Percentiles rank a stretch among this genome's conserved stretches.
phyloP scores from a whole-genome alignment of 176 grass and related monocot genomes.

The Miscanthus lutarioriparius region DNA sequence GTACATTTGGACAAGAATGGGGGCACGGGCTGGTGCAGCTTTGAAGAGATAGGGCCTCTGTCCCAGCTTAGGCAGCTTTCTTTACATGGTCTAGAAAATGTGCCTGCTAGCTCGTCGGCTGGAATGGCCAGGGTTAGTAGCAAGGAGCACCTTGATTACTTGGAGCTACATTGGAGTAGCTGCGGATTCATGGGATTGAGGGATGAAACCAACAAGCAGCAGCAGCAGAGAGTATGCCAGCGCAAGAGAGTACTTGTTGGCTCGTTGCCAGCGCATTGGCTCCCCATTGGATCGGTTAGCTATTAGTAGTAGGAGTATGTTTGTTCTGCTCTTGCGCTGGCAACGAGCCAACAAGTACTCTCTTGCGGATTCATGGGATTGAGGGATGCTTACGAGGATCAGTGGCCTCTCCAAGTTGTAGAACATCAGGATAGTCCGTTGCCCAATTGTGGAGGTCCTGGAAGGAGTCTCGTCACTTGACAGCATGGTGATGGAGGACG shows the following conservation, averaged over 20 bases:
- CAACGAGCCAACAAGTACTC: no score
- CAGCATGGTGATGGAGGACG: no score
- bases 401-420: no score
- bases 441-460: not conserved
- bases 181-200: not conserved
- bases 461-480: not conserved
- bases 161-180: not conserved
- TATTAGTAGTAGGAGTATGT: no score
- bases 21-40: not conserved
- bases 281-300: no score
- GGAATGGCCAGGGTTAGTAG: not conserved
- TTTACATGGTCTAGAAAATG: not conserved
- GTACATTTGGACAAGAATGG: not conserved
- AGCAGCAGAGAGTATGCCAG: not conserved
- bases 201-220: not conserved
- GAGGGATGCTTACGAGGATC: no score
- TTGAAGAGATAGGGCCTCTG: not conserved
- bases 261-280: accelerated
- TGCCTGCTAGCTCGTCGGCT: not conserved
- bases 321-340: no score
- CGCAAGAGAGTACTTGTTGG: no score
- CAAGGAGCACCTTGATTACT: not conserved
- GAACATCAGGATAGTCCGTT: not conserved
- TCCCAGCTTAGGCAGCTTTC: not conserved
- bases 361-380: no score